A percentile compares a stretch with the other conserved stretches of the same genome.
These are phyloP conservation scores for Populus tremula DNA, from an alignment of 345 rosid species.

Conservation along the genomic window DNA sequence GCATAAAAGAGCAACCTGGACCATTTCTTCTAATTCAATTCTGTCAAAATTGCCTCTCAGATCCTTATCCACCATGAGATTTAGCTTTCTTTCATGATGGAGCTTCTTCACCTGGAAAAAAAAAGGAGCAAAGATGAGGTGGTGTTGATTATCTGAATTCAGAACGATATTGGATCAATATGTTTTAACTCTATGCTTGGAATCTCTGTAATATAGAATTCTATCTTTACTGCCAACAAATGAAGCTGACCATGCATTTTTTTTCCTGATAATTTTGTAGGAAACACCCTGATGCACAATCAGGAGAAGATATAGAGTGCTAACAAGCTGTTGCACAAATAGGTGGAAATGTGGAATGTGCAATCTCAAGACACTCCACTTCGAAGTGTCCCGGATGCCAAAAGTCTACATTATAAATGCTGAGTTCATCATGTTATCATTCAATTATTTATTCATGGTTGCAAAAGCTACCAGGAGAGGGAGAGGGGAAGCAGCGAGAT, in stretches of 20 bases:
- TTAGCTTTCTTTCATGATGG: conserved; percentile 75
- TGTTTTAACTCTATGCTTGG: neutral
- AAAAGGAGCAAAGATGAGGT: neutral
- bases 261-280: neutral
- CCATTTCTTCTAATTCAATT: conserved; percentile 72
- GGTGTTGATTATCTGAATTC: neutral
- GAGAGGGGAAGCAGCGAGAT: neutral
- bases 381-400: neutral
- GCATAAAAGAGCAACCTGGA: conserved; percentile 77
- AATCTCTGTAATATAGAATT: neutral
- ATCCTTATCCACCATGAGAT: conserved; percentile 77
- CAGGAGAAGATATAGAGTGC: neutral
- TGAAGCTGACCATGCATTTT: neutral
- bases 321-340: neutral
- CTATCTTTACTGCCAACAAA: neutral
- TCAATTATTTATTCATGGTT: neutral
- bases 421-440: neutral
- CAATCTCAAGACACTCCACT: neutral
- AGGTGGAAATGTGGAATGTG: conserved; percentile 2
- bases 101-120: conserved; percentile 80
- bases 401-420: neutral
- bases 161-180: neutral
- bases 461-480: neutral
- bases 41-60: conserved; percentile 52
- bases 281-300: neutral